Percentiles rank a stretch among this genome's conserved stretches.
phyloP scores from a whole-genome alignment of 148 eudicot species.

The Silene uniflora region DNA sequence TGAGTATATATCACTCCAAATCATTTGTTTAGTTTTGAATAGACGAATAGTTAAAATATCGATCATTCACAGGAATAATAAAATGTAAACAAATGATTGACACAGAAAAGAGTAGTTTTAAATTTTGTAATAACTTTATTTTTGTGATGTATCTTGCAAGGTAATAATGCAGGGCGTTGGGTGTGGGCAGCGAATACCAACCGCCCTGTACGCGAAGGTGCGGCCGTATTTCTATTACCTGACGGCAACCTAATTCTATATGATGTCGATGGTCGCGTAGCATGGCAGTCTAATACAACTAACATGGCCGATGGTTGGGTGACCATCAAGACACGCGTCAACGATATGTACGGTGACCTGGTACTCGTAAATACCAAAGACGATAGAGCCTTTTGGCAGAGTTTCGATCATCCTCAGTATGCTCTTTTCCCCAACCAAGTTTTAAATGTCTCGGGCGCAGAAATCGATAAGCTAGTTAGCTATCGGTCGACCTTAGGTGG shows the following conservation, averaged over 20 bases:
- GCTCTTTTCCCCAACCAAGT: constrained; percentile 3
- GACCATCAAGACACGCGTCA: neutral
- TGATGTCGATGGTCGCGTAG: neutral
- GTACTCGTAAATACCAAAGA: neutral
- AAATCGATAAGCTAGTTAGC: neutral
- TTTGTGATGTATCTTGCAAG: neutral
- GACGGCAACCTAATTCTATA: constrained; percentile 3
- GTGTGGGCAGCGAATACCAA: constrained; percentile 5
- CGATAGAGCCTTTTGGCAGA: neutral
- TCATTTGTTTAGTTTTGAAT: too few species aligned
- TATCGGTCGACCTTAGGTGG: neutral
- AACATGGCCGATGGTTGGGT: neutral
- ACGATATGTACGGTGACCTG: constrained; percentile 6
- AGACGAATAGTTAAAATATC: too few species aligned
- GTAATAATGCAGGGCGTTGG: neutral
- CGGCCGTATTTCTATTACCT: constrained; percentile 1
- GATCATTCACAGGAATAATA: too few species aligned
- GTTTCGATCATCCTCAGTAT: constrained; percentile 9
- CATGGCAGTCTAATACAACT: constrained; percentile 8
- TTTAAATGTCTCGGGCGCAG: neutral
- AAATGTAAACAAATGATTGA: too few species aligned
- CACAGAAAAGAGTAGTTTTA: too few species aligned
- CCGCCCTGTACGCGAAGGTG: constrained; percentile 4
- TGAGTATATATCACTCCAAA: too few species aligned
- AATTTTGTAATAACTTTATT: too few species aligned